Percentiles rank a stretch among this genome's conserved stretches.
Conservation (phyloP, 495 filamentous ascomycete genomes). For the Neurospora tetraspora region DNA sequence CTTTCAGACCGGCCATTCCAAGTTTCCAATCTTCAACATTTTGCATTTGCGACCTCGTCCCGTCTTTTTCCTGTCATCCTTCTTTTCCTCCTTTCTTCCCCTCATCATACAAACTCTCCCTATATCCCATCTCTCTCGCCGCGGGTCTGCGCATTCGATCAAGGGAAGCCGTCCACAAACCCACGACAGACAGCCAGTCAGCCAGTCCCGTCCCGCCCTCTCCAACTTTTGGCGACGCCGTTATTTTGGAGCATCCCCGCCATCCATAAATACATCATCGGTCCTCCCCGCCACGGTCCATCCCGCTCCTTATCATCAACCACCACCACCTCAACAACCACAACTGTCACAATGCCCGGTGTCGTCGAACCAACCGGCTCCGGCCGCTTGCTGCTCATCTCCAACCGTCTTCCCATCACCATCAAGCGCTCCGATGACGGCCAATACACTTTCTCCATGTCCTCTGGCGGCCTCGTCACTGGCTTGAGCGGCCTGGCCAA, state of each 20-base stretch:
- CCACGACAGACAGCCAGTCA: background rate
- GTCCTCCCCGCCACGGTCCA: background rate
- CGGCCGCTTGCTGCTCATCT: constrained; percentile 66
- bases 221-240: background rate
- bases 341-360: constrained; percentile 20
- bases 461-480: constrained; percentile 86
- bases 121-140: background rate
- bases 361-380: constrained; percentile 8
- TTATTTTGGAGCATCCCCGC: background rate
- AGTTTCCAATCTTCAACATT: background rate
- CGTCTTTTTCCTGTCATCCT: background rate
- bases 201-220: background rate
- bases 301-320: background rate
- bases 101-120: background rate
- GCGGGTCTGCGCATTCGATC: background rate
- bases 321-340: background rate
- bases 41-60: background rate
- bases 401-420: constrained; percentile 89
- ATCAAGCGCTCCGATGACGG: constrained; percentile 81
- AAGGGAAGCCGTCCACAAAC: background rate
- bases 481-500: constrained; percentile 85
- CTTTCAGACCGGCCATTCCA: background rate
- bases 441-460: constrained; percentile 82
- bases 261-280: background rate
- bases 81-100: background rate